These are phyloP conservation scores for Silene conica DNA, from an alignment of 148 eudicot species.

Conservation along the genomic window DNA sequence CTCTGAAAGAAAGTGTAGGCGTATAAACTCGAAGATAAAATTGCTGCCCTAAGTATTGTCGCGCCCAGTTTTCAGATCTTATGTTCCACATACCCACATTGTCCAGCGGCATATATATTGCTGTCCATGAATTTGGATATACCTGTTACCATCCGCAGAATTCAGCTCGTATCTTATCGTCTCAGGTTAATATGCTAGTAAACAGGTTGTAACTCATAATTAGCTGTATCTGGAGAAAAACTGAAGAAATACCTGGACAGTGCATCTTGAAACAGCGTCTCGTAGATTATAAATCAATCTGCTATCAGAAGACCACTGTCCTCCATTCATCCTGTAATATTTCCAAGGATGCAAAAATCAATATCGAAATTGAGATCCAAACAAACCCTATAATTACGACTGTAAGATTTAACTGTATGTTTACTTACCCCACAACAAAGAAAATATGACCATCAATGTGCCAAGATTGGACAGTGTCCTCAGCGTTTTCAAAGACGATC, in stretches of 20 bases:
- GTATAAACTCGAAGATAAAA: constrained; percentile 64
- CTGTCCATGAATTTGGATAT: constrained; percentile 64
- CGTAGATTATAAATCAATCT: constrained; percentile 46
- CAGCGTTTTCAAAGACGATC: constrained; percentile 51
- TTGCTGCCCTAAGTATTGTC: constrained; percentile 64
- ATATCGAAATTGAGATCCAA: neutral
- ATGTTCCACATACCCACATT: constrained; percentile 76
- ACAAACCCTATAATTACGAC: neutral
- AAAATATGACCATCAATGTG: constrained; percentile 46
- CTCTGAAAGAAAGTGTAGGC: constrained; percentile 50
- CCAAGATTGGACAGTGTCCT: constrained; percentile 51
- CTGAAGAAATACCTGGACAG: constrained; percentile 42
- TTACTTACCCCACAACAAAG: constrained; percentile 48
- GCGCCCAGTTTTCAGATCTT: constrained; percentile 61
- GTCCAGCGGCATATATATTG: constrained; percentile 57
- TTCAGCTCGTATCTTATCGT: neutral
- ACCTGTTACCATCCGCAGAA: constrained; percentile 29
- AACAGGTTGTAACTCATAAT: no score
- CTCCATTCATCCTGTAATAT: constrained; percentile 52
- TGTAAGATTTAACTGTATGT: neutral
- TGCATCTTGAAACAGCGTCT: constrained; percentile 54
- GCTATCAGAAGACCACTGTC: constrained; percentile 50
- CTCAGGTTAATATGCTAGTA: neutral
- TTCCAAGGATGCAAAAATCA: neutral
- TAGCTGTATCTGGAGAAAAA: neutral